phyloP scores from a whole-genome alignment of 257 asterid species.

The Rubia yunnanensis region DNA sequence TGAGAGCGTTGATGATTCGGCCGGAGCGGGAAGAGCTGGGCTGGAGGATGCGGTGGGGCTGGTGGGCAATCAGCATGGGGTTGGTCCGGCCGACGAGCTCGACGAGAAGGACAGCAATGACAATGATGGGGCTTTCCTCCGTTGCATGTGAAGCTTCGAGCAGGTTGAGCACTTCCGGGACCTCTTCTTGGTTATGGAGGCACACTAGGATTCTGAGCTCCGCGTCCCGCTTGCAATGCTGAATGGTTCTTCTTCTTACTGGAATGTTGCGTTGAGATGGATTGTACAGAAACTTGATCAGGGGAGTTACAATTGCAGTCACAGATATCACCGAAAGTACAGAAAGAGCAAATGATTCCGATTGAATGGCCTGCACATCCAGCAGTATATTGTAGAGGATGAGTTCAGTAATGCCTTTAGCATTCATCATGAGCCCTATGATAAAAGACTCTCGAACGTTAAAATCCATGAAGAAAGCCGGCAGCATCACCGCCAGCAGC shows the following conservation, averaged over 20 bases:
- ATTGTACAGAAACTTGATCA: conserved; percentile 39
- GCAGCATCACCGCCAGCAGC: conserved; percentile 27
- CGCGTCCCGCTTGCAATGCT: conserved; percentile 35
- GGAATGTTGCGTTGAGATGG: conserved; percentile 32
- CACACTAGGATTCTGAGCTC: conserved; percentile 59
- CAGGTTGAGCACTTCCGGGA: conserved; percentile 50
- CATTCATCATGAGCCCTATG: conserved; percentile 53
- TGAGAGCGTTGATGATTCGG: conserved; percentile 55
- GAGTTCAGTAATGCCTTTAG: conserved; percentile 57
- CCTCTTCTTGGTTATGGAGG: conserved; percentile 47
- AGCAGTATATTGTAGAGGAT: conserved; percentile 46
- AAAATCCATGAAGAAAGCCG: conserved; percentile 28
- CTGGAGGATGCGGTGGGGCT: conserved; percentile 33
- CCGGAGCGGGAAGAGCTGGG: conserved; percentile 39
- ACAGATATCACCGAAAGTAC: conserved; percentile 42
- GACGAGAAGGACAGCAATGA: conserved; percentile 52
- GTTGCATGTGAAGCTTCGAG: conserved; percentile 65
- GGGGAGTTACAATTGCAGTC: conserved; percentile 47
- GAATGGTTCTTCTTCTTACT: conserved; percentile 44
- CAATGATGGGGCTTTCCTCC: conserved; percentile 45
- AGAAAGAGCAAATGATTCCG: conserved; percentile 44
- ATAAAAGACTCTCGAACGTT: conserved; percentile 36
- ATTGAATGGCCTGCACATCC: conserved; percentile 41
- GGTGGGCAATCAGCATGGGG: conserved; percentile 62
- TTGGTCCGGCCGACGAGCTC: conserved; percentile 69